Base-by-base conservation (phyloP, 2,329 filamentous ascomycete genomes). In the Talaromyces sp. region DNA sequence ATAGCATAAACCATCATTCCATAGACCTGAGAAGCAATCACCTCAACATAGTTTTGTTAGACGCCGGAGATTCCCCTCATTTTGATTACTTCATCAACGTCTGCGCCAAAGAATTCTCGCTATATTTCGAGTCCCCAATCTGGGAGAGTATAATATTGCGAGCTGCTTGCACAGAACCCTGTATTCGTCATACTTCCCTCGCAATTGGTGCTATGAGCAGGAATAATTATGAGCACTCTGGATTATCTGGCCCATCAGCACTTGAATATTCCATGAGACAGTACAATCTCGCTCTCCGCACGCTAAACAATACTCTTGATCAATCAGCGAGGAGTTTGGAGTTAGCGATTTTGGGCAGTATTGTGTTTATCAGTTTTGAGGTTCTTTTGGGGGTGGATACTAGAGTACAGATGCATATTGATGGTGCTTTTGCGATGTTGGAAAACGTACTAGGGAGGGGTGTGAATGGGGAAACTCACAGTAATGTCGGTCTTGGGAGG, bases 201-300 rank as follows among this genome's bases (percentile, higher is more conserved):
- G 55, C 55, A 50, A 56, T 56, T 32, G 55, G 55, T 17, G 55
- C 55, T n/a, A 32, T 56, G 55, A 56, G 55, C 41, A 56, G 55
- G 41, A 31, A 32, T 24, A 56, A 56, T 13, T 56, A 56, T 14
- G 7, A 49, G 9, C 24, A 21, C 17, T 31, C 13, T 21, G 14
- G 31, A 1, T 27, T 21, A 3, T 7, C 38, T 10, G 24, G 8
- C 19, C 24, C 21, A 35, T 13, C 32, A 24, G 41, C 26, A 32
- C 55, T 43, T 21, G 35, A 49, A 21, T 56, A 49, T 31, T 56
- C 55, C 10, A 56, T 56, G 55, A 32, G 21, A 24, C 55, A 56
- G 24, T 56, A 56, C 21, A 56, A 49, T 32, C 55, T 56, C 29
- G 55, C 35, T 32, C 24, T 56, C 5, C 38, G 38, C 35, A 6